phyloP scores from a whole-genome alignment of 139 green algal species.

The Auxenochlorella pyrenoidosa region DNA sequence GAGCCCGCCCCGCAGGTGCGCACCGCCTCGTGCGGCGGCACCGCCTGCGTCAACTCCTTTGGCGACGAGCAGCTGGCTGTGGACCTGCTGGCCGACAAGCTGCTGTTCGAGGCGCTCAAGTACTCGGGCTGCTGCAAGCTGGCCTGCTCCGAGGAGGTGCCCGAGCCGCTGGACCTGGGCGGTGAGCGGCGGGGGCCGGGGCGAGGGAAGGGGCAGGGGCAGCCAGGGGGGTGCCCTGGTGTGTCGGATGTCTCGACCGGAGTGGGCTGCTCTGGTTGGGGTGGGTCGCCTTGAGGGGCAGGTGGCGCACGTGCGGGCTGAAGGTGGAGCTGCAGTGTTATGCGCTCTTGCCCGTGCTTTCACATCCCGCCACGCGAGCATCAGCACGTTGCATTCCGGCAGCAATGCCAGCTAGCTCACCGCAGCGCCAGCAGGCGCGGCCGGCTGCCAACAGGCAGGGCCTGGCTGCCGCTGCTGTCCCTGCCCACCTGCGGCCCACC shows the following conservation, averaged over 20 bases:
- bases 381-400: too few relatives aligned
- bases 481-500: not conserved
- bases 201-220: too few relatives aligned
- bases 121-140: conserved; percentile 88
- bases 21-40: conserved; percentile 89
- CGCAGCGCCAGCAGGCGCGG: not conserved
- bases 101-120: conserved; percentile 89
- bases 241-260: too few relatives aligned
- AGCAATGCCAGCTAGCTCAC: too few relatives aligned
- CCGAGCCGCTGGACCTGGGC: conserved; percentile 89
- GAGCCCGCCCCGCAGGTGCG: conserved; percentile 70
- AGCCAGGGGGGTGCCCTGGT: too few relatives aligned
- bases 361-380: too few relatives aligned
- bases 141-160: conserved; percentile 95
- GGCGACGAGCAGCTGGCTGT: conserved; percentile 96
- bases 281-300: too few relatives aligned
- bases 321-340: too few relatives aligned
- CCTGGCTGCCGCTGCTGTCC: not conserved
- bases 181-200: too few relatives aligned
- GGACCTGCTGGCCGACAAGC: conserved; percentile 94
- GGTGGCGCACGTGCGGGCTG: too few relatives aligned
- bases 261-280: too few relatives aligned
- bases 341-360: too few relatives aligned
- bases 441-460: not conserved
- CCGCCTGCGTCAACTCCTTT: conserved; percentile 94